These are phyloP conservation scores for Aspergillus ochraceus DNA, from an alignment of 2,329 filamentous ascomycete species.

Conservation along the genomic window DNA sequence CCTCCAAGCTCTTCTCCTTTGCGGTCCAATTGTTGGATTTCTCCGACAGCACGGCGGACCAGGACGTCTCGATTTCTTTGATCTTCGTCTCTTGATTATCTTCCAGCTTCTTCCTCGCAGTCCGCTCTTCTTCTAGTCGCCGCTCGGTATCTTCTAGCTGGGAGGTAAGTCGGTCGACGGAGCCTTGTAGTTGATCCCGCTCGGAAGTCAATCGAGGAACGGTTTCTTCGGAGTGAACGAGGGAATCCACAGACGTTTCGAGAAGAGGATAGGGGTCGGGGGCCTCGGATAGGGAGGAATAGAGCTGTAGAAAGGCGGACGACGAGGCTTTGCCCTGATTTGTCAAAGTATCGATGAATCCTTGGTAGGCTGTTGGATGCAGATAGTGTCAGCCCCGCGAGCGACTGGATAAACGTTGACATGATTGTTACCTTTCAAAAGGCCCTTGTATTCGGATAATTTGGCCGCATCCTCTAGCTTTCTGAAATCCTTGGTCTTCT, in stretches of 20 bases:
- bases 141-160: conserved; percentile 83
- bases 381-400: conserved; percentile 8
- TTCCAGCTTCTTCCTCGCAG: conserved; percentile 72
- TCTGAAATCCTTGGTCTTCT: conserved; percentile 97
- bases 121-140: conserved; percentile 75
- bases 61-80: conserved; percentile 86
- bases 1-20: conserved; percentile 86
- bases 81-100: conserved; percentile 74
- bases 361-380: conserved; percentile 74
- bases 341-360: conserved; percentile 92
- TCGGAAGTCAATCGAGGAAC: conserved; percentile 86
- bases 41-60: conserved; percentile 85
- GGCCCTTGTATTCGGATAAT: conserved; percentile 79
- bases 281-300: conserved; percentile 90
- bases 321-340: conserved; percentile 95
- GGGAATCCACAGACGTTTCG: conserved; percentile 92
- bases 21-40: conserved; percentile 96
- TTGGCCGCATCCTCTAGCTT: conserved; percentile 90
- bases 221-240: conserved; percentile 88
- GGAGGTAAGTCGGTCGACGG: conserved; percentile 69
- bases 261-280: conserved; percentile 95
- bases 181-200: conserved; percentile 82
- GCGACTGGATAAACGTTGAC: not conserved
- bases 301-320: conserved; percentile 87
- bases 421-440: conserved; percentile 70